These are phyloP conservation scores for Stemphylium vesicarium DNA, from an alignment of 2,329 filamentous ascomycete species.

Conservation along the genomic window DNA sequence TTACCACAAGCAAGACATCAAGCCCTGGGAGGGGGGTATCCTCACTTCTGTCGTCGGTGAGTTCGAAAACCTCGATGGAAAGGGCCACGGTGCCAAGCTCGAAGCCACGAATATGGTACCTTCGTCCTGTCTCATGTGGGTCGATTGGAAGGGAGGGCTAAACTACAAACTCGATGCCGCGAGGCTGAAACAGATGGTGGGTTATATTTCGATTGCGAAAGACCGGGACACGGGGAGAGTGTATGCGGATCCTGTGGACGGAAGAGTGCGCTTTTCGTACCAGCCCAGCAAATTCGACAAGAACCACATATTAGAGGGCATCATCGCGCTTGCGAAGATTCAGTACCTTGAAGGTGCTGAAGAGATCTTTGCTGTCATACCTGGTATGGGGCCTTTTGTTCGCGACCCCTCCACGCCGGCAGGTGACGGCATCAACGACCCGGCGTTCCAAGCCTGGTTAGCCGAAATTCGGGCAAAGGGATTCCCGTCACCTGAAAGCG, in stretches of 20 bases:
- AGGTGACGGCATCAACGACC: slow-evolving; percentile 61
- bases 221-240: slow-evolving; percentile 79
- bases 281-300: slow-evolving; percentile 73
- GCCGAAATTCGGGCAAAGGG: slow-evolving; percentile 57
- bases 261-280: slow-evolving; percentile 72
- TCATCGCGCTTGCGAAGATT: slow-evolving; percentile 75
- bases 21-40: slow-evolving; percentile 71
- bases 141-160: slow-evolving; percentile 72
- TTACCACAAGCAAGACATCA: slow-evolving; percentile 72
- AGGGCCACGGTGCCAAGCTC: slow-evolving; percentile 82
- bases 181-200: slow-evolving; percentile 71
- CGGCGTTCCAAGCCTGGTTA: slow-evolving; percentile 68
- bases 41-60: slow-evolving; percentile 78
- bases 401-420: slow-evolving; percentile 42
- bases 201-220: slow-evolving; percentile 75
- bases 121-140: slow-evolving; percentile 64
- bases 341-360: slow-evolving; percentile 77
- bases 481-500: slow-evolving; percentile 57
- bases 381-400: slow-evolving; percentile 69
- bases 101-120: slow-evolving; percentile 80
- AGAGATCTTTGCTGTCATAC: slow-evolving; percentile 75
- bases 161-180: slow-evolving; percentile 75
- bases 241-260: slow-evolving; percentile 72
- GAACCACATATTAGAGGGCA: slow-evolving; percentile 72
- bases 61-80: slow-evolving; percentile 80